Conservation (phyloP, 257 asterid genomes). For the Ajuga chamaepitys region DNA sequence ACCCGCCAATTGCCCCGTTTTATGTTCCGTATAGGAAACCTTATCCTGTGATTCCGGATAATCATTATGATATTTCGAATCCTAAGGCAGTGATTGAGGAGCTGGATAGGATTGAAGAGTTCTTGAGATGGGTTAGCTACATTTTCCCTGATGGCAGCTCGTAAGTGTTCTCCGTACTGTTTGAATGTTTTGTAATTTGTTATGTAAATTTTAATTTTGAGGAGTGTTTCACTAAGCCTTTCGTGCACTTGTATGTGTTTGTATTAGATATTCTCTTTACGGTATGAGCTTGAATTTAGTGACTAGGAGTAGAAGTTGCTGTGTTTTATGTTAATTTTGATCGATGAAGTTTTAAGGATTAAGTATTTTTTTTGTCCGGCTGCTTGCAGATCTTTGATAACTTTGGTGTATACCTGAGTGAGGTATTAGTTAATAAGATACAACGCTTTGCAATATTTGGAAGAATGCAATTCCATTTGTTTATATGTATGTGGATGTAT, state of each 20-base stretch:
- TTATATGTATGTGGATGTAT: not conserved
- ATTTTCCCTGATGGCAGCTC: constrained; percentile 81
- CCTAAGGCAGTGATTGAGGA: constrained; percentile 84
- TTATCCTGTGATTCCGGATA: constrained; percentile 68
- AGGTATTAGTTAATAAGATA: not conserved
- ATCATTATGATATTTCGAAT: constrained; percentile 40
- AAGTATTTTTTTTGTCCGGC: not conserved
- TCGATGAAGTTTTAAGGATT: not conserved
- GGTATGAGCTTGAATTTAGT: not conserved
- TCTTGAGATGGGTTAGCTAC: constrained; percentile 91
- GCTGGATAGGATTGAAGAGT: constrained; percentile 96
- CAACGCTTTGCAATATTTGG: not conserved
- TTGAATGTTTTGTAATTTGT: not conserved
- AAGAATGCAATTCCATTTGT: not conserved
- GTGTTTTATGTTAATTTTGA: not conserved
- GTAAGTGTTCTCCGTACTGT: constrained; percentile 41
- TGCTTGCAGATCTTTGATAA: not conserved
- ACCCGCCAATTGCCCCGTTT: constrained; percentile 88
- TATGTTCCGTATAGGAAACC: constrained; percentile 80
- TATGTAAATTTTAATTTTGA: not conserved
- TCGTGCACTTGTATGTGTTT: not conserved
- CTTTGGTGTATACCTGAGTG: not conserved
- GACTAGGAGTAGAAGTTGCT: constrained; percentile 1
- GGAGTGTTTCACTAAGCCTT: not conserved
- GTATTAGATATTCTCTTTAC: not conserved